phyloP scores from a whole-genome alignment of 805 yeast species.

The Hanseniaspora opuntiae region DNA sequence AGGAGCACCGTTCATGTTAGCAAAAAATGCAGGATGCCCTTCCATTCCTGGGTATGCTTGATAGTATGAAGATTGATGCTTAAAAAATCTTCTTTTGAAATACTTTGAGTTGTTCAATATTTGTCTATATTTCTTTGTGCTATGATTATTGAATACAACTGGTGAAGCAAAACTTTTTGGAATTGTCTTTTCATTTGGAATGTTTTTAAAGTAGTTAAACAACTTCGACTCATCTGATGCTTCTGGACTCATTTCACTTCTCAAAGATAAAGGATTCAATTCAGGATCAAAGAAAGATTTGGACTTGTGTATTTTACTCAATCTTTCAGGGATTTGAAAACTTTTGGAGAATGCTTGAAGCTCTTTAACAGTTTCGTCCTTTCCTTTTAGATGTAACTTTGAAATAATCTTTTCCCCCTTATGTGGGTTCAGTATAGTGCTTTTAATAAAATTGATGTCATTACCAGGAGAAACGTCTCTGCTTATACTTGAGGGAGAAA shows the following conservation, averaged over 20 bases:
- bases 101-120: not conserved
- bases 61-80: not conserved
- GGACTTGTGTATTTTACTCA: not conserved
- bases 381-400: slow-evolving; percentile 7
- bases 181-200: not conserved
- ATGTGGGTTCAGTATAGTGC: not conserved
- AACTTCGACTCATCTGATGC: not conserved
- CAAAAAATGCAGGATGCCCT: not conserved
- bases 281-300: not conserved
- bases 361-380: slow-evolving; percentile 10
- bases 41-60: not conserved
- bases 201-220: slow-evolving; percentile 3
- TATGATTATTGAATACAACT: not conserved
- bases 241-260: not conserved
- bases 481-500: not conserved
- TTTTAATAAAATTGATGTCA: not conserved
- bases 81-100: not conserved
- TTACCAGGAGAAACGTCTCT: not conserved
- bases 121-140: slow-evolving; percentile 2
- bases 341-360: slow-evolving; percentile 6
- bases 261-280: not conserved
- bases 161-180: slow-evolving; percentile 8
- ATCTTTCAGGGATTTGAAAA: slow-evolving; percentile 1
- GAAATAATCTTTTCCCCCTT: slow-evolving; percentile 1
- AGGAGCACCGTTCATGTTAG: not conserved